A percentile compares a stretch with the other conserved stretches of the same genome.
phyloP scores from a whole-genome alignment of 352 stramenopile species.

The Globisporangium takayamanum region DNA sequence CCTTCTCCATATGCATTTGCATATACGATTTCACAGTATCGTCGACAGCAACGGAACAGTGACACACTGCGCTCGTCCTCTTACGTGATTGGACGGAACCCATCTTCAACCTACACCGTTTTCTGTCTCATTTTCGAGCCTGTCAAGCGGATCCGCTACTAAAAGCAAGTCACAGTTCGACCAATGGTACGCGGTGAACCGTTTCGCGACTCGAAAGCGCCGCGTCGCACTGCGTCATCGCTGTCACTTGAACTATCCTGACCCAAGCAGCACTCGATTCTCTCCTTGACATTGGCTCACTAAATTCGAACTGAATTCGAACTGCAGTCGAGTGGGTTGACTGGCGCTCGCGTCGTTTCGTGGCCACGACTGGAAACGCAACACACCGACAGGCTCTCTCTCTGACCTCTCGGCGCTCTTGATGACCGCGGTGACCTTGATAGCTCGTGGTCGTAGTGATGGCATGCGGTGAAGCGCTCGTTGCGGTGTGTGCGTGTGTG shows the following conservation, averaged over 20 bases:
- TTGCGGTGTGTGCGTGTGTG: too few species aligned
- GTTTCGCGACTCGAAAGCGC: conserved; percentile 7
- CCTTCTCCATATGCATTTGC: too few species aligned
- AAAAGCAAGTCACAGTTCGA: neutral
- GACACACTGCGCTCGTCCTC: neutral
- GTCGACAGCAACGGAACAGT: too few species aligned
- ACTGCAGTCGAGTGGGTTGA: neutral
- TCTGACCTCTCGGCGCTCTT: neutral
- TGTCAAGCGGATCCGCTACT: neutral
- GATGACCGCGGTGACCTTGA: neutral
- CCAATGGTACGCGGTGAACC: neutral
- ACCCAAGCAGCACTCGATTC: neutral
- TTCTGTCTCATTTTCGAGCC: neutral
- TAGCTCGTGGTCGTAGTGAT: too few species aligned
- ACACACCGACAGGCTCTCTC: neutral
- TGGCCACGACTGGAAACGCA: neutral
- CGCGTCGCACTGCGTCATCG: conserved; percentile 33
- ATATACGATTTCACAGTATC: too few species aligned
- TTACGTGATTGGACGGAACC: conserved; percentile 4
- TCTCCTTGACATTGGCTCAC: too few species aligned
- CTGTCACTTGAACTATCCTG: conserved; percentile 19
- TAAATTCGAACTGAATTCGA: neutral
- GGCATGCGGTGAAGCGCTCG: too few species aligned
- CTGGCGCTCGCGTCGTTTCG: neutral
- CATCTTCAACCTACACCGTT: conserved; percentile 13